Evolutionary conservation across 1,284 basidiomycete species (phyloP).

Genomic region (Pholiota adiposa): DNA sequence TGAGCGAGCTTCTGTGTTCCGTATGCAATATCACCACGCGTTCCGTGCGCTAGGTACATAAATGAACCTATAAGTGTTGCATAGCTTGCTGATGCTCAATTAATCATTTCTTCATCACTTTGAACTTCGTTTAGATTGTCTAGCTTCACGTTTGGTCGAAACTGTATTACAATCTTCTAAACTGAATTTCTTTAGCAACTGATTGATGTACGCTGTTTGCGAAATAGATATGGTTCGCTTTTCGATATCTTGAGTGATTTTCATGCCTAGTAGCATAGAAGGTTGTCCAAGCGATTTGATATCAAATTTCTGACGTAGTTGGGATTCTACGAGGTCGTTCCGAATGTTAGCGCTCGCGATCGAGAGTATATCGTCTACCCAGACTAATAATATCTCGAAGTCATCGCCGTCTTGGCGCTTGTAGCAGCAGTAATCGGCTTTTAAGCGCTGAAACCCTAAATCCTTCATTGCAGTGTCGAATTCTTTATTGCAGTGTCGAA

Average conservation of each 20-base stretch:
- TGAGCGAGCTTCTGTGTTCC: conserved; percentile 28
- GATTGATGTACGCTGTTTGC: too few relatives aligned
- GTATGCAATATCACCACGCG: conserved; percentile 37
- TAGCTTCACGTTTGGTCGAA: conserved; percentile 29
- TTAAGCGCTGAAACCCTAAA: conserved; percentile 23
- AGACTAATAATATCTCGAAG: conserved; percentile 22
- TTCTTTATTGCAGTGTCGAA: too few relatives aligned
- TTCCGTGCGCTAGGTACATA: conserved; percentile 34
- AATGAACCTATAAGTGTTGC: conserved; percentile 30
- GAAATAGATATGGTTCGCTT: too few relatives aligned
- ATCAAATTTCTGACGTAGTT: conserved; percentile 22
- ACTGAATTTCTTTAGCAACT: conserved; percentile 22
- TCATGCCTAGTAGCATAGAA: conserved; percentile 25
- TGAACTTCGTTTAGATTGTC: conserved; percentile 6
- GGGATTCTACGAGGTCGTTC: conserved; percentile 11
- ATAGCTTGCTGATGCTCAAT: too few relatives aligned
- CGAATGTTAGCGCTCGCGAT: background rate
- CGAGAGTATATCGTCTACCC: conserved; percentile 28
- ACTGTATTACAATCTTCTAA: conserved; percentile 26
- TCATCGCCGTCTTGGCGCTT: conserved; percentile 10
- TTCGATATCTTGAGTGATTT: conserved; percentile 19
- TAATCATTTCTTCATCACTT: too few relatives aligned
- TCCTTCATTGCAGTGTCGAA: conserved; percentile 12
- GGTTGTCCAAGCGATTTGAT: conserved; percentile 22
- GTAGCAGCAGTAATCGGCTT: conserved; percentile 27